These are phyloP conservation scores for Dictyostelium firmibasis DNA, from an alignment of 78 protist species.

Conservation along the genomic window DNA sequence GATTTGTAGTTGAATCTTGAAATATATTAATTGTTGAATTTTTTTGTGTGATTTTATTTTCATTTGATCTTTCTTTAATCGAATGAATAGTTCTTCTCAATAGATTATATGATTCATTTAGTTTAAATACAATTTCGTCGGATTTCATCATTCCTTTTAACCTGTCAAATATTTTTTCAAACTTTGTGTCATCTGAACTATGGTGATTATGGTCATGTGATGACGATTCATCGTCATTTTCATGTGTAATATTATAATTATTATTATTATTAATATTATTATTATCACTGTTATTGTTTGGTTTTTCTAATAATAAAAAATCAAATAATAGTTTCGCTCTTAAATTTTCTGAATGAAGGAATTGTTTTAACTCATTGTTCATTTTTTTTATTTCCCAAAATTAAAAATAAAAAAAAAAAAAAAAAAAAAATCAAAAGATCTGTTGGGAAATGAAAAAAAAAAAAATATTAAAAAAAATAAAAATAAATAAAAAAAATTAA, in stretches of 20 bases:
- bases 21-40: neutral
- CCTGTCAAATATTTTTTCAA: constrained; percentile 29
- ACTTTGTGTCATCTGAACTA: constrained; percentile 13
- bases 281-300: neutral
- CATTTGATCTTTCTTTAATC: neutral
- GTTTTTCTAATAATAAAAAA: neutral
- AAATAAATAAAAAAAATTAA: too few relatives aligned
- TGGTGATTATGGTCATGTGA: neutral
- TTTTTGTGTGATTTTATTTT: neutral
- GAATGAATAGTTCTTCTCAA: neutral
- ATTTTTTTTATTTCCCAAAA: neutral
- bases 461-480: too few relatives aligned
- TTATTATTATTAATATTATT: neutral
- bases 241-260: too few relatives aligned
- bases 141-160: neutral
- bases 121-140: neutral
- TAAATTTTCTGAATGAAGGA: neutral
- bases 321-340: neutral
- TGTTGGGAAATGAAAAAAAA: neutral
- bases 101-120: neutral
- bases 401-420: neutral
- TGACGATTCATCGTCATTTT: neutral
- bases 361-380: neutral
- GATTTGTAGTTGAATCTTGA: neutral
- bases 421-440: neutral